Evolutionary conservation across 495 filamentous ascomycete genomes (phyloP).

Genomic region (Cairneyella variabilis): DNA sequence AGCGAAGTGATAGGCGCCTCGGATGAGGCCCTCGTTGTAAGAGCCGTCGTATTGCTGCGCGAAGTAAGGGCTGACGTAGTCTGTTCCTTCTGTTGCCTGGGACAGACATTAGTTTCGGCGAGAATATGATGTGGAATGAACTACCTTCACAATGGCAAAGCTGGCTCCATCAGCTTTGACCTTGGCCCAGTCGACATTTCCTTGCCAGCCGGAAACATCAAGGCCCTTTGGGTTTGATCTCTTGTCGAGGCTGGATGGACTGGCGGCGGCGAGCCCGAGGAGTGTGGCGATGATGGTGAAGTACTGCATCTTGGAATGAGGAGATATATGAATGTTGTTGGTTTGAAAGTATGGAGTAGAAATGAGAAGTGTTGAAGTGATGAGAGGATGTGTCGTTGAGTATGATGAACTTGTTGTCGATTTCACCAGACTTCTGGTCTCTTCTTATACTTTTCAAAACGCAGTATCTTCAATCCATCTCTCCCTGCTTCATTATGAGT

Average conservation of each 20-base stretch:
- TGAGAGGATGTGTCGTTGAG: too few species aligned
- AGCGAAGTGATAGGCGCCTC: conserved; percentile 64
- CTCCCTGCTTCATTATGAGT: too few species aligned
- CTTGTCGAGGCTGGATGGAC: conserved; percentile 33
- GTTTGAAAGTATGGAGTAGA: too few species aligned
- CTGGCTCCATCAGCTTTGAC: conserved; percentile 56
- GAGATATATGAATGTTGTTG: too few species aligned
- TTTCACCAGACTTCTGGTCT: too few species aligned
- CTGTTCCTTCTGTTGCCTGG: conserved; percentile 58
- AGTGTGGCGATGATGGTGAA: not conserved
- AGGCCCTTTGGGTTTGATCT: conserved; percentile 51
- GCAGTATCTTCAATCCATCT: too few species aligned
- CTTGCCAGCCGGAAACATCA: conserved; percentile 61
- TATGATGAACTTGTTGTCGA: too few species aligned
- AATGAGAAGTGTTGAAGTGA: too few species aligned
- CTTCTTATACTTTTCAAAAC: too few species aligned
- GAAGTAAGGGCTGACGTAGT: conserved; percentile 49
- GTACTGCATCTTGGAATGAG: not conserved
- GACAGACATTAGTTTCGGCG: not conserved
- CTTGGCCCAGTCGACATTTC: conserved; percentile 49
- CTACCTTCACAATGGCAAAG: conserved; percentile 67
- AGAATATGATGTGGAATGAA: not conserved
- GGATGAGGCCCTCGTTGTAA: conserved; percentile 52
- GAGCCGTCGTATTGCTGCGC: conserved; percentile 51
- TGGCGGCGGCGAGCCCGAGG: conserved; percentile 5